Conservation (phyloP, 139 green algal species). For the Nannochloris sp. region DNA sequence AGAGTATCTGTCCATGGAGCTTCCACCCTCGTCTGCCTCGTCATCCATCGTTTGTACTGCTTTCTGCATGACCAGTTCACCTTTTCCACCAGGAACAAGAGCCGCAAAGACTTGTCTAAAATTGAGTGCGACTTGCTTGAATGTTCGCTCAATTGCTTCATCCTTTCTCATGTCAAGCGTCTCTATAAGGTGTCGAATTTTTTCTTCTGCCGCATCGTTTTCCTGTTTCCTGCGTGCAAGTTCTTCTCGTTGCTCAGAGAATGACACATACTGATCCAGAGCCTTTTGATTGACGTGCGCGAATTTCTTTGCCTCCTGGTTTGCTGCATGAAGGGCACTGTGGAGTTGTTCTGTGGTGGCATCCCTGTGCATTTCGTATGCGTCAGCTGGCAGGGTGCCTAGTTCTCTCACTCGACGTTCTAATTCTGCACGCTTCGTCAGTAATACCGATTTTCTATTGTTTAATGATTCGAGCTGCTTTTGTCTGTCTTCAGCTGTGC, state of each 20-base stretch:
- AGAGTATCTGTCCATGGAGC: constrained; percentile 61
- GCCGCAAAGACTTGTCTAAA: constrained; percentile 88
- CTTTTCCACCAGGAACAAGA: constrained; percentile 72
- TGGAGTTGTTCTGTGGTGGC: constrained; percentile 49
- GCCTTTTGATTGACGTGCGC: constrained; percentile 91
- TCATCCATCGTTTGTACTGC: constrained; percentile 14
- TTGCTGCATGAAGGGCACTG: constrained; percentile 44
- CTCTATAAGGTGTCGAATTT: constrained; percentile 76
- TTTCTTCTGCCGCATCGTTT: constrained; percentile 46
- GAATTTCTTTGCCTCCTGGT: constrained; percentile 57
- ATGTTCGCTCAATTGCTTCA: constrained; percentile 93
- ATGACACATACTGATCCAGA: constrained; percentile 91
- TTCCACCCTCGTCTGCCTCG: constrained; percentile 24
- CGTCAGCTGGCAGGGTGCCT: constrained; percentile 77
- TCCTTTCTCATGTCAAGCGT: constrained; percentile 93
- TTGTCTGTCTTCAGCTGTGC: constrained; percentile 1
- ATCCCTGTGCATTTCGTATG: constrained; percentile 64
- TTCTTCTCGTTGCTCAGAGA: constrained; percentile 83
- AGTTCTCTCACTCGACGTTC: constrained; percentile 79
- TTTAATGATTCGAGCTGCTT: constrained; percentile 51
- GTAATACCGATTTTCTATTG: constrained; percentile 34
- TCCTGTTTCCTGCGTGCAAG: constrained; percentile 38
- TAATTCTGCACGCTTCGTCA: constrained; percentile 54
- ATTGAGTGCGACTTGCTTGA: constrained; percentile 91
- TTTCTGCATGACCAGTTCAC: constrained; percentile 80